Evolutionary conservation across 2,329 filamentous ascomycete species (phyloP), one percentile per base, ranked within the genome.

Genomic region (Bipolaris victoriae): DNA sequence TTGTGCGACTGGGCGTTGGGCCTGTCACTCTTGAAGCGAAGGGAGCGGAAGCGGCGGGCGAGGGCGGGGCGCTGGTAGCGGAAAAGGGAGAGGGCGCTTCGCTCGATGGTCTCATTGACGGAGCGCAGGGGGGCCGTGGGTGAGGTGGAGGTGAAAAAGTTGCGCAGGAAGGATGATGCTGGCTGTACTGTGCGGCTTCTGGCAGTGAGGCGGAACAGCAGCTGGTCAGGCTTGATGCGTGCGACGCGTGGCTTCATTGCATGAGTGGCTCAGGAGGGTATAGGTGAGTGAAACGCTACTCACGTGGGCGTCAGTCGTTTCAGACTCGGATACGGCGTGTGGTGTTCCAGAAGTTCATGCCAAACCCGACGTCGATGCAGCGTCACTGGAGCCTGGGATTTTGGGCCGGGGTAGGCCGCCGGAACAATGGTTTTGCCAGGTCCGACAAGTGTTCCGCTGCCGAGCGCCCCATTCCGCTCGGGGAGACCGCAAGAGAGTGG

Each of bases 11-110:
- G 67, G 15, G 71, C 62, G 16, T 58, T 61, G 1, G 67, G 16
- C 43, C 66, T 70, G 63, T 66, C 65, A 64, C 74, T 75, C 43
- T 77, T 77, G 66, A 72, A 72, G 59, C 79, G 78, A 36, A 70
- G 49, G n/a, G 64, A 67, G 26, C 71, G 71, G 66, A 71, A 61
- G 58, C 63, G 70, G 52, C 69, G 70, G 54, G 59, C 52, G 46
- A 71, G 58, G 35, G 57, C 53, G 5, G 65, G 63, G 24, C 62
- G 67, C 46, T 66, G 59, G 29, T 54, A 60, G 44, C 67, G 69
- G 24, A 63, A 49, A 33, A 59, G 54, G 15, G 61, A 45, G 46
- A 66, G 54, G 13, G 63, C 57, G 29, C 49, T 61, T 7, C 61
- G 66, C 18, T 66, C 53, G 7, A 67, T 41, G 22, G 65, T 24